These are phyloP conservation scores for Corchorus capsularis DNA, from an alignment of 345 rosid genomes.

Conservation along the genomic window DNA sequence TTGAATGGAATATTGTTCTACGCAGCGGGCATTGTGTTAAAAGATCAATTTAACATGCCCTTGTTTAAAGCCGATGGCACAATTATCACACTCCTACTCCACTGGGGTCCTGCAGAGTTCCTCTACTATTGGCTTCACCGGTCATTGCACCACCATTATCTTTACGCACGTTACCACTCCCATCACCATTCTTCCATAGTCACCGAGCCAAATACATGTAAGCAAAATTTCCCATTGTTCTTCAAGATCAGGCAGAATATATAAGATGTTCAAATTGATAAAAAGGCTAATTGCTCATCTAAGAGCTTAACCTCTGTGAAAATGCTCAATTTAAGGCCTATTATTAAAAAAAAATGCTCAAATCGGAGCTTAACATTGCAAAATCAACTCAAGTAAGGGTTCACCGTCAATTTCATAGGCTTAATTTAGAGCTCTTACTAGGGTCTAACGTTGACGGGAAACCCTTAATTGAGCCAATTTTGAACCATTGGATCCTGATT, in stretches of 20 bases:
- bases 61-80: constrained; percentile 62
- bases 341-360: too few species aligned
- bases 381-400: too few species aligned
- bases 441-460: too few species aligned
- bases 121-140: constrained; percentile 82
- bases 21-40: constrained; percentile 13
- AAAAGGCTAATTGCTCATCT: too few species aligned
- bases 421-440: too few species aligned
- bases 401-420: too few species aligned
- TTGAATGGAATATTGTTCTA: constrained; percentile 57
- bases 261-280: too few species aligned
- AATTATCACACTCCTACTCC: constrained; percentile 46
- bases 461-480: too few species aligned
- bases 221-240: constrained; percentile 27
- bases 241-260: constrained; percentile 11
- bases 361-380: too few species aligned
- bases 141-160: constrained; percentile 76
- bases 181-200: constrained; percentile 83
- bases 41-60: constrained; percentile 42
- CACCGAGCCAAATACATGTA: constrained; percentile 88
- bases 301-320: too few species aligned
- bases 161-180: constrained; percentile 83
- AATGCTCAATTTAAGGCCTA: too few species aligned
- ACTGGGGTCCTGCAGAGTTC: constrained; percentile 78
- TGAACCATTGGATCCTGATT: too few species aligned